phyloP scores from a whole-genome alignment of 768 basidiomycete genomes.

The Tephrocybe sp. region DNA sequence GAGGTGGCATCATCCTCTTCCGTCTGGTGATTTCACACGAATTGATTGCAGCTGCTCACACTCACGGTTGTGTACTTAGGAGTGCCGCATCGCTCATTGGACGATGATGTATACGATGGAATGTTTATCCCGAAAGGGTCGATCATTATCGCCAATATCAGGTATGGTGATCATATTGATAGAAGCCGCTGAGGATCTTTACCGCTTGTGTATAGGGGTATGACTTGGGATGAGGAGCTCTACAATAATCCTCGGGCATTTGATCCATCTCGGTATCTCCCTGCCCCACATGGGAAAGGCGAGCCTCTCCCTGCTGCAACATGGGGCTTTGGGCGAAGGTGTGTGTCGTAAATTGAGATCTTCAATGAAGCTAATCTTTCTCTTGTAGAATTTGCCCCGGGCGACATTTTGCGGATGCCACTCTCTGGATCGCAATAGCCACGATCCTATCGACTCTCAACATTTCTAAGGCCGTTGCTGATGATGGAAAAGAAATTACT shows the following conservation, averaged over 20 bases:
- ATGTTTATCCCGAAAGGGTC: neutral
- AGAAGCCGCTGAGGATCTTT: too few relatives aligned
- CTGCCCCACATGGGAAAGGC: too few relatives aligned
- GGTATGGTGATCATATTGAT: neutral
- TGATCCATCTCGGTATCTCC: neutral
- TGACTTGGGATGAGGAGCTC: neutral
- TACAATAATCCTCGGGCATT: neutral
- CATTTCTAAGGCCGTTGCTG: neutral
- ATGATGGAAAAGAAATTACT: neutral
- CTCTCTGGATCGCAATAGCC: neutral
- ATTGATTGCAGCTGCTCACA: neutral
- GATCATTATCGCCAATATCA: neutral
- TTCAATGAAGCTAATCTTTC: too few relatives aligned
- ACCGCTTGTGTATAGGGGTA: neutral
- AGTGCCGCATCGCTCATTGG: neutral
- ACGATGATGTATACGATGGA: neutral
- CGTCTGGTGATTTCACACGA: neutral
- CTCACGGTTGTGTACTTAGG: neutral
- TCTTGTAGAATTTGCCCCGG: neutral
- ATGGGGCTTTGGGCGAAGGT: neutral
- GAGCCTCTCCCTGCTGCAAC: neutral
- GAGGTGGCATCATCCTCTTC: slow-evolving; percentile 2
- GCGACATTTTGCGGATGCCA: neutral
- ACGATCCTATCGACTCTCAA: neutral
- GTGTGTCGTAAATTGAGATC: neutral